Evolutionary conservation across 371 early-diverging fungal genomes (phyloP).

Genomic region (Rhizopus stolonifer): DNA sequence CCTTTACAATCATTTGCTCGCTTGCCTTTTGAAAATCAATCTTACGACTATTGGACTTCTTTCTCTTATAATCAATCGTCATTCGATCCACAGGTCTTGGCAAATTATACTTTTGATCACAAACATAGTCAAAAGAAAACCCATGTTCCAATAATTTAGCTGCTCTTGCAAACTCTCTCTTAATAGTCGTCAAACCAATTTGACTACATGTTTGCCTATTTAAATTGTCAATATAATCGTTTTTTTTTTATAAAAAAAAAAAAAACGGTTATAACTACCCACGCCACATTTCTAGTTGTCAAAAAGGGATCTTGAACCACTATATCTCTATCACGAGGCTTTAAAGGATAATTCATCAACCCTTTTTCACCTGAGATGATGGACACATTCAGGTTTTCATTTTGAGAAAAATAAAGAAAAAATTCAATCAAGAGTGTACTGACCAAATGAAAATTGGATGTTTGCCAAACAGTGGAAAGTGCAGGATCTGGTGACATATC

Average conservation of each 20-base stretch:
- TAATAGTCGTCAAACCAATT: conserved; percentile 4
- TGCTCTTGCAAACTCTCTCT: conserved; percentile 16
- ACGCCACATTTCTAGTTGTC: conserved; percentile 20
- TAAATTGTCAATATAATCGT: background rate
- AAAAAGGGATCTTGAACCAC: conserved; percentile 28
- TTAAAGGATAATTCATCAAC: conserved; percentile 22
- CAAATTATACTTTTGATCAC: conserved; percentile 4
- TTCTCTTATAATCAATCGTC: background rate
- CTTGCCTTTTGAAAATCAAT: too few species aligned
- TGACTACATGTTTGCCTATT: conserved; percentile 13
- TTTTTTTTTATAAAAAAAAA: background rate
- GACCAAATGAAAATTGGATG: conserved; percentile 45
- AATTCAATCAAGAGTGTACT: conserved; percentile 59
- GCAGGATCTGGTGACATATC: too few species aligned
- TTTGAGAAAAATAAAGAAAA: conserved; percentile 54
- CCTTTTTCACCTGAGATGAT: conserved; percentile 20
- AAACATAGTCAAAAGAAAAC: conserved; percentile 3
- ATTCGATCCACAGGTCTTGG: conserved; percentile 1
- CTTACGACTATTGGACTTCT: background rate
- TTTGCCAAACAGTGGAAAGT: conserved; percentile 28
- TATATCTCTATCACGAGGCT: background rate
- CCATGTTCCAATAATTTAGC: conserved; percentile 2
- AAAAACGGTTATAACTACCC: background rate
- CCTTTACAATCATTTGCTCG: too few species aligned
- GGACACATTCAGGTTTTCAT: conserved; percentile 34